Percentiles rank a stretch among this genome's conserved stretches.
These are phyloP conservation scores for Candida broadrunensis DNA, from an alignment of 805 yeast species.

Conservation along the genomic window DNA sequence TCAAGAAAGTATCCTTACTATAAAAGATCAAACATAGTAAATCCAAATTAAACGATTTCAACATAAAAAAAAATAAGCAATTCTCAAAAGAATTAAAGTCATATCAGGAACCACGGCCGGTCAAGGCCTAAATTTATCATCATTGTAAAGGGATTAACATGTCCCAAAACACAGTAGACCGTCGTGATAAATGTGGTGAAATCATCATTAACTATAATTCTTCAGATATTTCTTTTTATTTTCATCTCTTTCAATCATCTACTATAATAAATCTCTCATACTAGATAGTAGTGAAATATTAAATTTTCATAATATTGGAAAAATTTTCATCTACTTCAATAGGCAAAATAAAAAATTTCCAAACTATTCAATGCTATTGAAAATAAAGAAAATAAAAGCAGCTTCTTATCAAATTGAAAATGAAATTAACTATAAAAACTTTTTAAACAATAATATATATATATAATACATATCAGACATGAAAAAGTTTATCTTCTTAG, in stretches of 20 bases:
- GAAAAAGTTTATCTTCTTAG: conserved; percentile 59
- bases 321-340: background rate
- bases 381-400: too few species aligned
- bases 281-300: conserved; percentile 1
- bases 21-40: too few species aligned
- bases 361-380: too few species aligned
- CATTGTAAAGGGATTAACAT: conserved; percentile 43
- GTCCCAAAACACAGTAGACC: conserved; percentile 48
- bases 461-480: conserved; percentile 35
- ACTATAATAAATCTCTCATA: background rate
- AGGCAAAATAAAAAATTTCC: background rate
- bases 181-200: conserved; percentile 49
- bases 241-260: background rate
- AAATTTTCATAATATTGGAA: background rate
- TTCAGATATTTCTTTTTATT: background rate
- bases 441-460: too few species aligned
- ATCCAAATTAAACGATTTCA: too few species aligned
- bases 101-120: conserved; percentile 51
- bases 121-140: conserved; percentile 46
- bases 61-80: background rate
- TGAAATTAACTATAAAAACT: too few species aligned
- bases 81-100: background rate
- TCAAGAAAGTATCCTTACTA: too few species aligned
- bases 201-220: conserved; percentile 47
- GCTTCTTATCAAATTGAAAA: too few species aligned